Evolutionary conservation across 2,329 filamentous ascomycete species (phyloP), one percentile per base, ranked within the genome.

Genomic region (Teratosphaeriaceae sp.): DNA sequence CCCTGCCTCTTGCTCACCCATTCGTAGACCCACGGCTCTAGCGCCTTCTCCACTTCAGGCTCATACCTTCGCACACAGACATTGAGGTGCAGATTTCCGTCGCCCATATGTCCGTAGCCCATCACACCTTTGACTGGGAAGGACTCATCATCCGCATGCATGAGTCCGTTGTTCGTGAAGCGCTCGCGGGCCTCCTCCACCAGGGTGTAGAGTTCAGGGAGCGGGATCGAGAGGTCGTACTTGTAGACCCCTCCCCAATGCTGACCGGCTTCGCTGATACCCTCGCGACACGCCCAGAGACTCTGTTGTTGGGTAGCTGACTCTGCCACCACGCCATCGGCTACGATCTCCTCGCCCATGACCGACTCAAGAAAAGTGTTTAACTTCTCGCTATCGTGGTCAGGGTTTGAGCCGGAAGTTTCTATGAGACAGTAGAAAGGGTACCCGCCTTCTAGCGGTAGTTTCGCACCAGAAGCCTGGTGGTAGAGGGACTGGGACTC

Each of bases 61-160:
- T 92, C 87, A 66, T 92, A 97, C 48, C 82, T 72, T 48, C 89
- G 73, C 15, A 87, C 84, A 1, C 85, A 77, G 24, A 98, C 78
- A 66, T 98, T 98, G 53, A 98, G 74, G 67, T 98, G 94, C 52
- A 98, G 68, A 67, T 98, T 98, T 3, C 85, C 81, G 66, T 98
- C 92, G 29, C 92, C 94, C 89, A 98, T 97, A 65, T 98, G 92
- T 24, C 92, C 92, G 61, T 96, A 98, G 16, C 92, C 92, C 16
- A 96, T 80, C n/a, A 96, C 89, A 45, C 84, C 85, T 1, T 94
- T 78, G 5, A 94, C 89, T 1, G 89, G 87, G 61, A 82, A 35
- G 80, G 81, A 79, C 5, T 82, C 79, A 34, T 87, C 82, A 41
- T 87, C 85, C 38, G 69, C 65, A 12, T 18, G 18, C 30, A 94